Evolutionary conservation across 2,329 filamentous ascomycete genomes (phyloP).

Genomic region (Trichothecium sympodiale): DNA sequence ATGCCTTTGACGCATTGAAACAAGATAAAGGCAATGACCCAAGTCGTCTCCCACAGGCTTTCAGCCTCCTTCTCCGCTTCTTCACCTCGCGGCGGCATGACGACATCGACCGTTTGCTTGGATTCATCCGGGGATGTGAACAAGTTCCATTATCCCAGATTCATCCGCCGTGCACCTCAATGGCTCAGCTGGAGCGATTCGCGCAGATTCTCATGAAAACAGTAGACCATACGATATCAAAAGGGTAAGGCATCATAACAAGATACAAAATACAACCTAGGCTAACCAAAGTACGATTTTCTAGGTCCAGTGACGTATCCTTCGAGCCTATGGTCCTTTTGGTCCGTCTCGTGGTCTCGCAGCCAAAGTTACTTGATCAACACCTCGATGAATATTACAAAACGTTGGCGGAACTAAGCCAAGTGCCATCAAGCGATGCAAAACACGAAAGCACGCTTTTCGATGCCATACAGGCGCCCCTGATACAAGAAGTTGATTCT

Average conservation of each 20-base stretch:
- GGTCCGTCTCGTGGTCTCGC: too few relatives aligned
- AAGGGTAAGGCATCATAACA: background rate
- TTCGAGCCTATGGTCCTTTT: too few relatives aligned
- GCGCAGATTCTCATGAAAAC: slow-evolving; percentile 22
- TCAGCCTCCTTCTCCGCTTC: slow-evolving; percentile 37
- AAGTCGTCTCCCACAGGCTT: slow-evolving; percentile 22
- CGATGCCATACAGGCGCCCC: slow-evolving; percentile 17
- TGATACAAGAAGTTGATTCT: slow-evolving; percentile 8
- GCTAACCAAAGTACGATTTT: too few relatives aligned
- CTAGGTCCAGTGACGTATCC: background rate
- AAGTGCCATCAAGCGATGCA: background rate
- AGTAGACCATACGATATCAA: slow-evolving; percentile 10
- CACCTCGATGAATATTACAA: slow-evolving; percentile 26
- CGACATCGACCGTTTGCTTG: slow-evolving; percentile 36
- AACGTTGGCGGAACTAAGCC: slow-evolving; percentile 25
- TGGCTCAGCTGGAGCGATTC: slow-evolving; percentile 22
- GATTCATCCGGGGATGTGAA: slow-evolving; percentile 26
- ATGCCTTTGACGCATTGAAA: slow-evolving; percentile 52
- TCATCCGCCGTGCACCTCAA: slow-evolving; percentile 16
- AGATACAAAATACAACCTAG: too few relatives aligned
- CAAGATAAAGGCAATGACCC: slow-evolving; percentile 11
- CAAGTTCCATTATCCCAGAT: slow-evolving; percentile 23
- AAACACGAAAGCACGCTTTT: slow-evolving; percentile 13
- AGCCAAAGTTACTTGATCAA: slow-evolving; percentile 7
- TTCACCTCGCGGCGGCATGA: slow-evolving; percentile 31